phyloP scores from a whole-genome alignment of 2,329 filamentous ascomycete genomes.

The Botrytis paeoniae region DNA sequence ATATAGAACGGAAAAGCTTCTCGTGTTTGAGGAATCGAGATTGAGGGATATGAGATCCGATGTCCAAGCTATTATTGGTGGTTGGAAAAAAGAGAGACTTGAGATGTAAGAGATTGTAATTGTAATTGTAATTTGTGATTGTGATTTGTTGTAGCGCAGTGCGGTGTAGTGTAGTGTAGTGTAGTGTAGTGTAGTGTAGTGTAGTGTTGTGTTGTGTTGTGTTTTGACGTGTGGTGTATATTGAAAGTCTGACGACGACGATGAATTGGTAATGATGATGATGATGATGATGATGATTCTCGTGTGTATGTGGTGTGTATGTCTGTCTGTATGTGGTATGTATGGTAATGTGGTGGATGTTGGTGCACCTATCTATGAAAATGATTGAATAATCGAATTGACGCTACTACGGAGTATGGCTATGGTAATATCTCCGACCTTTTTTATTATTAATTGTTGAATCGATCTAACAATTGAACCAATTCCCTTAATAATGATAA shows the following conservation, averaged over 20 bases:
- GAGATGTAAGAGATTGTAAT: background rate
- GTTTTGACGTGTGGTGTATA: background rate
- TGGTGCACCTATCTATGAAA: background rate
- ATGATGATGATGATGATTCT: background rate
- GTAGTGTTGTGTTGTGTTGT: too few species aligned
- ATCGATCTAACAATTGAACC: background rate
- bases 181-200: too few species aligned
- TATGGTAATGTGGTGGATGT: background rate
- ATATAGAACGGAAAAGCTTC: background rate
- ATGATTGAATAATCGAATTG: conserved; percentile 3
- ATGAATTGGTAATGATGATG: background rate
- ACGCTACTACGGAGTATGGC: background rate
- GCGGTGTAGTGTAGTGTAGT: background rate
- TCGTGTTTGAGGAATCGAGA: background rate
- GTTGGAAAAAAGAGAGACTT: background rate
- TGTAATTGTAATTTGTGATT: background rate
- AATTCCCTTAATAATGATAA: background rate
- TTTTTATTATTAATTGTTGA: background rate
- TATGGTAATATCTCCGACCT: background rate
- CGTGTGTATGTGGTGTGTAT: background rate
- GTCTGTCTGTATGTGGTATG: background rate
- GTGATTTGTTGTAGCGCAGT: too few species aligned
- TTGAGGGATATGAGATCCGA: background rate
- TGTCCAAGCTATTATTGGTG: background rate
- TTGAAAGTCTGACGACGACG: background rate